These are phyloP conservation scores for Dendrostoma leiphaemia DNA, from an alignment of 2,329 filamentous ascomycete species.

Conservation along the genomic window DNA sequence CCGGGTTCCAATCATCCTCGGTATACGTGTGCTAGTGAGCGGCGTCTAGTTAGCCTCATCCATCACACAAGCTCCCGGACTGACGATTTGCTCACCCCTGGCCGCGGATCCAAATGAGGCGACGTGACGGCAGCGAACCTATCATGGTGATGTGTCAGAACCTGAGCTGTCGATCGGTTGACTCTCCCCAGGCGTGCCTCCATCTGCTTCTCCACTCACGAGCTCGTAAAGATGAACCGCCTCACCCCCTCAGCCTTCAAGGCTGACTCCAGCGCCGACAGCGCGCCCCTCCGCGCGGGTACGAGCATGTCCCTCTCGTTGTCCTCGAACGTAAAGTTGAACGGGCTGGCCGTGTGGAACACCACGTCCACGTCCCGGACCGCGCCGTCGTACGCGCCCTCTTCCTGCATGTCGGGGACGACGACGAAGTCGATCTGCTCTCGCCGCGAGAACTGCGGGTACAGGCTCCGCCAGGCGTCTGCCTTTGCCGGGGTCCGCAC, in stretches of 20 bases:
- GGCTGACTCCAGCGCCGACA: not conserved
- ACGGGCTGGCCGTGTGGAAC: not conserved
- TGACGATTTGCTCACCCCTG: not conserved
- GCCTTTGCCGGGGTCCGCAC: not conserved
- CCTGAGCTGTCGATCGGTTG: not conserved
- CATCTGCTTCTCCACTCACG: not conserved
- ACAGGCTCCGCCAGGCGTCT: not conserved
- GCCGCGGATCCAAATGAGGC: not conserved
- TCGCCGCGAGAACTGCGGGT: not conserved
- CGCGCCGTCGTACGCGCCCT: not conserved
- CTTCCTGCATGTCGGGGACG: not conserved
- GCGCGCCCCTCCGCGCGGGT: not conserved
- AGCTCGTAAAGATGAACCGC: not conserved
- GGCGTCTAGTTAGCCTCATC: not conserved
- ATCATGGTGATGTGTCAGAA: not conserved
- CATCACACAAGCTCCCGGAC: too few species aligned
- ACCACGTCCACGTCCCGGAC: not conserved
- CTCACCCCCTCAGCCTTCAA: not conserved
- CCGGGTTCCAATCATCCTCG: not conserved
- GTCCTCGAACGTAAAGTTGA: not conserved
- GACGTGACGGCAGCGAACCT: constrained; percentile 1
- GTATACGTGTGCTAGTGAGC: not conserved
- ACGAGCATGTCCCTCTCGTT: not conserved
- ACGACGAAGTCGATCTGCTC: not conserved
- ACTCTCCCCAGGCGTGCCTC: not conserved